phyloP scores from a whole-genome alignment of 768 basidiomycete genomes.

The Termitomyces sp. region DNA sequence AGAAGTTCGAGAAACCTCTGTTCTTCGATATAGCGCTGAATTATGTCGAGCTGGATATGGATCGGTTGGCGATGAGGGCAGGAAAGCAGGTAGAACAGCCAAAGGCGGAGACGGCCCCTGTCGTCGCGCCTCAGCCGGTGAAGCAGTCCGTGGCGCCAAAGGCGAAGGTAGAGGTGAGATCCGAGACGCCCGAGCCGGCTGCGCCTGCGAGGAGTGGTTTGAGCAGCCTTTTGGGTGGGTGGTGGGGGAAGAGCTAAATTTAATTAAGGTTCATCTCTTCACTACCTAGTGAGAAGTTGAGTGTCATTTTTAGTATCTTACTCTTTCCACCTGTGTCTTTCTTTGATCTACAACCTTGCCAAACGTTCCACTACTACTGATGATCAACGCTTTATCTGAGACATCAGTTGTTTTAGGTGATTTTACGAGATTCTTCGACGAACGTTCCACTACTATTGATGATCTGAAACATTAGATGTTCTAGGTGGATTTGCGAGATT shows the following conservation, averaged over 20 bases:
- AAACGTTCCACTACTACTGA: too few species aligned
- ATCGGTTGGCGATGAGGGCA: constrained; percentile 60
- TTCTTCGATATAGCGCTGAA: constrained; percentile 96
- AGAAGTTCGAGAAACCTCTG: constrained; percentile 66
- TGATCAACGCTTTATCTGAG: too few species aligned
- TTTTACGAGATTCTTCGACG: too few species aligned
- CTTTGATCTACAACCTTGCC: too few species aligned
- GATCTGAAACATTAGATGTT: too few species aligned
- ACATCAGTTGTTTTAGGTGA: background rate
- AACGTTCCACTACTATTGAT: too few species aligned
- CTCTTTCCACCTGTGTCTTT: too few species aligned
- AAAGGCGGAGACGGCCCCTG: constrained; percentile 9
- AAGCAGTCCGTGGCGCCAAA: constrained; percentile 44
- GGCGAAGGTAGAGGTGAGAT: constrained; percentile 47
- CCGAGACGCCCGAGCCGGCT: constrained; percentile 45
- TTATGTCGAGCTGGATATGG: constrained; percentile 85
- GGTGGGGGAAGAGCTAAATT: constrained; percentile 61
- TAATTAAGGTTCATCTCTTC: background rate
- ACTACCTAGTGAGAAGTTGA: too few species aligned
- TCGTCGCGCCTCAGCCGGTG: constrained; percentile 16
- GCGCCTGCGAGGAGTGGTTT: constrained; percentile 47
- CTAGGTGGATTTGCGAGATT: background rate
- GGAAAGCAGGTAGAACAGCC: constrained; percentile 43
- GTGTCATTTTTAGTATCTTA: too few species aligned
- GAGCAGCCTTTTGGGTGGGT: constrained; percentile 67